Conservation (phyloP, 1,284 basidiomycete species). For the Papiliotrema nemorosa region DNA sequence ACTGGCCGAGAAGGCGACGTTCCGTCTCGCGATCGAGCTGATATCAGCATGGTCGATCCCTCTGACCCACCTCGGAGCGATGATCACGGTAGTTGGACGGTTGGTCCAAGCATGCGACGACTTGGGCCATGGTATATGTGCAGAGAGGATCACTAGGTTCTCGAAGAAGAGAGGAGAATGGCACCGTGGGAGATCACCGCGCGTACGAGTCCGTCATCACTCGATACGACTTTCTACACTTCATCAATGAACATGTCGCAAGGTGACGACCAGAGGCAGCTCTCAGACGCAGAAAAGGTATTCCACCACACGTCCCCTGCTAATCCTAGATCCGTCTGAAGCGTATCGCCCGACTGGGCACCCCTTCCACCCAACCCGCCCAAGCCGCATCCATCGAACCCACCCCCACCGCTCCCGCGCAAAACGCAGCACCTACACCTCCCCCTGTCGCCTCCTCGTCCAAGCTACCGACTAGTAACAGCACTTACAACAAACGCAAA, state of each 20-base stretch:
- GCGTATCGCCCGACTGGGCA: slow-evolving; percentile 17
- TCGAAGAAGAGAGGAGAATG: not conserved
- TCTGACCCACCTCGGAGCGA: slow-evolving; percentile 59
- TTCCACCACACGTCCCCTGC: not conserved
- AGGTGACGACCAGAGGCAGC: not conserved
- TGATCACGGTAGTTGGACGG: slow-evolving; percentile 95
- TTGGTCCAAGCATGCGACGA: slow-evolving; percentile 78
- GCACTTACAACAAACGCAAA: not conserved
- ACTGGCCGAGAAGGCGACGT: slow-evolving; percentile 52
- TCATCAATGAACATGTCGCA: no score
- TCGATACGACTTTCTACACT: not conserved
- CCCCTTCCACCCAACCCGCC: slow-evolving; percentile 14
- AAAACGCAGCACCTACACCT: not conserved
- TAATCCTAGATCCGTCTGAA: slow-evolving; percentile 18
- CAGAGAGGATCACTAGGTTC: not conserved
- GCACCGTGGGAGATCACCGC: slow-evolving; percentile 7
- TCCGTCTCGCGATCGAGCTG: slow-evolving; percentile 51
- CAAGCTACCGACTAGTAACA: not conserved
- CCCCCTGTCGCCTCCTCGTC: not conserved
- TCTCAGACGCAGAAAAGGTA: slow-evolving; percentile 22
- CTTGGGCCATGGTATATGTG: slow-evolving; percentile 69
- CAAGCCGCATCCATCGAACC: slow-evolving; percentile 3
- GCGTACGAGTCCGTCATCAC: not conserved
- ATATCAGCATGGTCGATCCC: slow-evolving; percentile 4
- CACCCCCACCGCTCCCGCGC: slow-evolving; percentile 1